These are phyloP conservation scores for Gossypium armourianum DNA, from an alignment of 441 rosid species.

Conservation along the genomic window DNA sequence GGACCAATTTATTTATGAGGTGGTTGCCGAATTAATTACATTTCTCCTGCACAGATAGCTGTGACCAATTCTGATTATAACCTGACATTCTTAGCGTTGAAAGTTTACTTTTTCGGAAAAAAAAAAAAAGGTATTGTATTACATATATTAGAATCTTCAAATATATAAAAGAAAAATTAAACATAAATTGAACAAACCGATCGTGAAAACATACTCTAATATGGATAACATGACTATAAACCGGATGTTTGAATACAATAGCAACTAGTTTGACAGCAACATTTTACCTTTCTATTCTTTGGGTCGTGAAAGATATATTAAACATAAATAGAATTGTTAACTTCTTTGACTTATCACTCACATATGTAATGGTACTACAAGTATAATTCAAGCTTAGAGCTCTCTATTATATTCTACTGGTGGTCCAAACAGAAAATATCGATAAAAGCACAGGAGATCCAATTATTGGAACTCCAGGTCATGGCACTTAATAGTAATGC, in stretches of 20 bases:
- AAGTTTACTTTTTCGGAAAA: no score
- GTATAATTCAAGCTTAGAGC: not conserved
- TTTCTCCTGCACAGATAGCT: constrained; percentile 7
- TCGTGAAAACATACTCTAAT: no score
- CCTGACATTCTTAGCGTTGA: constrained; percentile 4
- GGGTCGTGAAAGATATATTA: not conserved
- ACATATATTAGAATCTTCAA: no score
- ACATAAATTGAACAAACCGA: no score
- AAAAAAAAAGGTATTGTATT: no score
- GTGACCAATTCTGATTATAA: constrained; percentile 8
- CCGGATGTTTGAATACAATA: no score
- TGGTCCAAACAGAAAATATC: not conserved
- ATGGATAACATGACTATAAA: no score
- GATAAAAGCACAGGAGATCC: constrained; percentile 6
- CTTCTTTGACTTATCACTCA: not conserved
- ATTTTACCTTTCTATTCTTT: not conserved
- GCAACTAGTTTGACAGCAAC: no score
- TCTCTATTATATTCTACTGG: not conserved
- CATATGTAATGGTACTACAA: not conserved
- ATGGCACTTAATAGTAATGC: not conserved
- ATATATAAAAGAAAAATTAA: no score
- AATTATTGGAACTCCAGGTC: constrained; percentile 4
- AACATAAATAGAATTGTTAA: not conserved
- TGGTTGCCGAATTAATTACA: constrained; percentile 22
- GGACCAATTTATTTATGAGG: constrained; percentile 22